Evolutionary conservation across 305 asterid genomes (phyloP).

Genomic region (Stenogyne calaminthoides): DNA sequence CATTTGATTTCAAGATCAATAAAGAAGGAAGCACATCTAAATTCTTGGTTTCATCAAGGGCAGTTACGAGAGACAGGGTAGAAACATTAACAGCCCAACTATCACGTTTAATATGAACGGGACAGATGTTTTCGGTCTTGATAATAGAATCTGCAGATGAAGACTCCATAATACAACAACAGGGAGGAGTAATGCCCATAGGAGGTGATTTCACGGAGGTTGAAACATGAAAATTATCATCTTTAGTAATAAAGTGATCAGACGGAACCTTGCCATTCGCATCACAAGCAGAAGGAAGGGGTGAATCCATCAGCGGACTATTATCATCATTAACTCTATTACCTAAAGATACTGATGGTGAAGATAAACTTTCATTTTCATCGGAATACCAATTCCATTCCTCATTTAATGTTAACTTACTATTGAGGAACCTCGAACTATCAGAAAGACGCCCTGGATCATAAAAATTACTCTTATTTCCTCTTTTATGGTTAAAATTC

Average conservation of each 20-base stretch:
- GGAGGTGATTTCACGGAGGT: slow-evolving; percentile 36
- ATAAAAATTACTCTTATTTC: slow-evolving; percentile 23
- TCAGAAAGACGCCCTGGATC: slow-evolving; percentile 18
- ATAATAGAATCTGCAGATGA: slow-evolving; percentile 18
- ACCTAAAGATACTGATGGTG: slow-evolving; percentile 19
- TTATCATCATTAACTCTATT: slow-evolving; percentile 27
- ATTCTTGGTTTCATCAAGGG: slow-evolving; percentile 28
- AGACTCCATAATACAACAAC: slow-evolving; percentile 29
- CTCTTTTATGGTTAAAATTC: slow-evolving; percentile 1
- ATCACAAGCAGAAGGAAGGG: slow-evolving; percentile 31
- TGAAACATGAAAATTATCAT: slow-evolving; percentile 28
- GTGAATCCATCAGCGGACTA: slow-evolving; percentile 28
- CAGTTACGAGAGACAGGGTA: slow-evolving; percentile 28
- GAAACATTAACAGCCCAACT: slow-evolving; percentile 23
- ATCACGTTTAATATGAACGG: slow-evolving; percentile 15
- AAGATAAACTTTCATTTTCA: slow-evolving; percentile 29
- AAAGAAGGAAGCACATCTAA: slow-evolving; percentile 32
- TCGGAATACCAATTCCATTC: slow-evolving; percentile 26
- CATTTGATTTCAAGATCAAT: slow-evolving; percentile 39
- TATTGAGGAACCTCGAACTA: slow-evolving; percentile 26
- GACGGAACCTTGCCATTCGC: slow-evolving; percentile 26
- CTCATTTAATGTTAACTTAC: slow-evolving; percentile 24
- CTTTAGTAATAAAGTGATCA: slow-evolving; percentile 28
- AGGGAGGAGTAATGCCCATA: slow-evolving; percentile 25
- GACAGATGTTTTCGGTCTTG: slow-evolving; percentile 30